phyloP scores from a whole-genome alignment of 441 rosid genomes.

The Populus trichocarpa region DNA sequence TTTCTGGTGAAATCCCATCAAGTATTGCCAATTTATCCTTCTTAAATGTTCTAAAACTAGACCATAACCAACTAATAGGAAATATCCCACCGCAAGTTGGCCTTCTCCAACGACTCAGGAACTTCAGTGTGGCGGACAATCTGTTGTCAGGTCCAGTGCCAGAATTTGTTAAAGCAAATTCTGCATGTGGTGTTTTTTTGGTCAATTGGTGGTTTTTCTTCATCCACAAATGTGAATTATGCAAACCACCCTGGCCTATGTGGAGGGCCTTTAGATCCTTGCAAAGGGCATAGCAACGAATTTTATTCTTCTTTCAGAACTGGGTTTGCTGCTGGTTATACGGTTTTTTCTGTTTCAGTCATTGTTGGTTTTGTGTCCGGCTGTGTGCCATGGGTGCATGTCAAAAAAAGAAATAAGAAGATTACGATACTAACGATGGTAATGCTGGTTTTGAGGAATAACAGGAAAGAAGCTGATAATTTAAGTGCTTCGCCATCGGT shows the following conservation, averaged over 20 bases:
- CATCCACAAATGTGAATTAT: not conserved
- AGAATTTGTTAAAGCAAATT: not conserved
- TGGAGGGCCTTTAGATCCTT: not conserved
- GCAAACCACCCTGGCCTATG: not conserved
- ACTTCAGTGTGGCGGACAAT: not conserved
- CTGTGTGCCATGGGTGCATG: not conserved
- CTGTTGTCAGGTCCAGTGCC: not conserved
- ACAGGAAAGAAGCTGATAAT: not conserved
- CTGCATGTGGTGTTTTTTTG: no score
- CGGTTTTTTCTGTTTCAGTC: not conserved
- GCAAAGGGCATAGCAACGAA: not conserved
- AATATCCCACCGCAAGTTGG: not conserved
- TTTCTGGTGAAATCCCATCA: not conserved
- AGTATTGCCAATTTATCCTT: not conserved
- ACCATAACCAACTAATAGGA: conserved; percentile 1
- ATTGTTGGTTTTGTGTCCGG: not conserved
- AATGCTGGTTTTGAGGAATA: not conserved
- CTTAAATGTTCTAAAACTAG: not conserved
- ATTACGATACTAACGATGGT: not conserved
- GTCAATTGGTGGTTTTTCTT: no score
- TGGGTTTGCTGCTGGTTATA: conserved; percentile 7
- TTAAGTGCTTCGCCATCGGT: not conserved
- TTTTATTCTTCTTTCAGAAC: not conserved
- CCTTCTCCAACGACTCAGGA: not conserved
- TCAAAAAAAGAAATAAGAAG: not conserved